Conservation (phyloP, 495 filamentous ascomycete genomes). For the Aspergillus indologenus region DNA sequence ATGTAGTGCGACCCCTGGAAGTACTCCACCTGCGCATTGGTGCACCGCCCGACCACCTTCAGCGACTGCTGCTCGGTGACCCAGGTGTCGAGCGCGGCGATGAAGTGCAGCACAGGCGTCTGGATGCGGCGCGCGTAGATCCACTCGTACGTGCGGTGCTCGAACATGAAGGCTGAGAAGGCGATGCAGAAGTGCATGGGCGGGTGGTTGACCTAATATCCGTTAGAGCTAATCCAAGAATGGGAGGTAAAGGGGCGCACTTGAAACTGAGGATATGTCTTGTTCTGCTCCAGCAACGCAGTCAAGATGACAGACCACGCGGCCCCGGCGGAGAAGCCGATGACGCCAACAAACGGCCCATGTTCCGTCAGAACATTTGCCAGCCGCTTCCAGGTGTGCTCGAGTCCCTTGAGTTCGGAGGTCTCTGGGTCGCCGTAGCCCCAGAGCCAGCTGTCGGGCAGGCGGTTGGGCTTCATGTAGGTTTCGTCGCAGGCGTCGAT, state of each 20-base stretch:
- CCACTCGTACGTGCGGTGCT: neutral
- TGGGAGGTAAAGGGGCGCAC: too few relatives aligned
- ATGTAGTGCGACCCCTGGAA: slow-evolving; percentile 3
- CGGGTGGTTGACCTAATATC: slow-evolving; percentile 2
- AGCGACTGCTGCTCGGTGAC: slow-evolving; percentile 1
- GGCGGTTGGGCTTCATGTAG: neutral
- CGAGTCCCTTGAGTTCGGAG: neutral
- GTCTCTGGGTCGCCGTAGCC: neutral
- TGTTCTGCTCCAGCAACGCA: neutral
- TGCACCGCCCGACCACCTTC: neutral
- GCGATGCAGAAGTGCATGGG: slow-evolving; percentile 1
- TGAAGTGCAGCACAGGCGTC: slow-evolving; percentile 2
- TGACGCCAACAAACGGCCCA: slow-evolving; percentile 1
- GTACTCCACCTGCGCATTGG: slow-evolving; percentile 1
- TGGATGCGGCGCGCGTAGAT: neutral
- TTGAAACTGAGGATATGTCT: neutral
- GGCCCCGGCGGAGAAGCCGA: slow-evolving; percentile 3
- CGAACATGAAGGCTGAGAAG: neutral
- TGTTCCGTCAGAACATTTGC: neutral
- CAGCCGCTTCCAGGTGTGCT: neutral
- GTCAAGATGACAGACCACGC: neutral
- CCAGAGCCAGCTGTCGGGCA: slow-evolving; percentile 1
- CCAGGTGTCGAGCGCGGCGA: neutral
- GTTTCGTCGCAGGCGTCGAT: neutral
- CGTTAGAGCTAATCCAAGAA: neutral